Base-by-base conservation (phyloP, 345 rosid species). In the Clausena lansium region DNA sequence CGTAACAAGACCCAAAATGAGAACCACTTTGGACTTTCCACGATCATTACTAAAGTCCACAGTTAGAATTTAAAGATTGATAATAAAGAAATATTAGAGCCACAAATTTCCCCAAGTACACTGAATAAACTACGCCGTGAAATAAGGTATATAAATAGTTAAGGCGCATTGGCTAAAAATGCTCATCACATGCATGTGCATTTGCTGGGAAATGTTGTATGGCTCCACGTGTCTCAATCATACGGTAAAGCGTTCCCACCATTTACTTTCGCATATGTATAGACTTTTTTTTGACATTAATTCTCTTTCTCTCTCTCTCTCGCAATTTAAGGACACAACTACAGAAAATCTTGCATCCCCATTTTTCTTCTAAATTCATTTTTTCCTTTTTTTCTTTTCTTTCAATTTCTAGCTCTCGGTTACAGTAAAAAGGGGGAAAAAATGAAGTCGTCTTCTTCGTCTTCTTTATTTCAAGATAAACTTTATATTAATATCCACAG, bases 371-470 rank as follows among this genome's bases (percentile, higher is more conserved):
- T 45, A 13, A 45, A 13, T 45, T 41, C 47, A 2, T 9, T 41
- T 41, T 11, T 11, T 30, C 32, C 32, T 45, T 45, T 8, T 8
- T 38, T 6, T 8, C 0, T 2, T 39, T 39, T 39, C 0, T 45
- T 45, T 45, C 2, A 45, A 45, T 45, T 45, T 0, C 15, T 45
- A 3, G 15, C 17, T 13, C 5, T 13, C 50, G 50, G 41, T 11
- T 13, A 13, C 17, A 45, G 17, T 45, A 45, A 13, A 13, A 41
- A 1, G 38, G 38, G 2, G 9, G 2, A 30, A 24, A 72, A 55
- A 17, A 77, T 87, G 85, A 84, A 77, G 71, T 58, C 72, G 14
- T 74, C 87, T 57, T 74, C 87, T 50, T 39, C 67, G 35, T 52
- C 76, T 45, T 65, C 88, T 52, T 28, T 32, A 66, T 70, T 52